These are phyloP conservation scores for Malus sieversii DNA, from an alignment of 306 rosid species.

Conservation along the genomic window DNA sequence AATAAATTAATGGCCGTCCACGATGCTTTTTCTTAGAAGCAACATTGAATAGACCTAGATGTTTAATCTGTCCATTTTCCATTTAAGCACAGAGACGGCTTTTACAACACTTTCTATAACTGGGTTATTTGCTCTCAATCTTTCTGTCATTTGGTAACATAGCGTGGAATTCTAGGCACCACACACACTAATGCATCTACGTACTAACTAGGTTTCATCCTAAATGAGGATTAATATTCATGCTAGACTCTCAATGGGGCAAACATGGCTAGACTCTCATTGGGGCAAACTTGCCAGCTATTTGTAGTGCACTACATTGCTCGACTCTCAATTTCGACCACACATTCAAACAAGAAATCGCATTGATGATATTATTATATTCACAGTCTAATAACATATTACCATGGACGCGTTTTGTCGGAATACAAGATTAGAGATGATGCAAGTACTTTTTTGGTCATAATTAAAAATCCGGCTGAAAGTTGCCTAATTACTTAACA, in stretches of 20 bases:
- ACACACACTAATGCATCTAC: neutral
- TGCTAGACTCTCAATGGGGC: neutral
- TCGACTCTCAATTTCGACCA: neutral
- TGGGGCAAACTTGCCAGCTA: neutral
- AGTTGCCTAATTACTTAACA: neutral
- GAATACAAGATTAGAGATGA: neutral
- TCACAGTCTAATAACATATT: neutral
- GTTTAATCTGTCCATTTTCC: neutral
- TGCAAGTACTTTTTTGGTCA: neutral
- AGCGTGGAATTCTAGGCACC: constrained; percentile 6
- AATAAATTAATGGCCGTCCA: neutral
- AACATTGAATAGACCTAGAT: neutral
- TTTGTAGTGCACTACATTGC: neutral
- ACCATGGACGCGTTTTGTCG: too few relatives aligned
- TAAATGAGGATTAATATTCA: neutral
- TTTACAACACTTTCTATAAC: neutral
- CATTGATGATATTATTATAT: neutral
- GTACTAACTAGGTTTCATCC: neutral
- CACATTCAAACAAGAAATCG: neutral
- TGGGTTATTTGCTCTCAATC: neutral
- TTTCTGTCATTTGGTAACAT: neutral
- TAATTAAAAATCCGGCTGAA: neutral
- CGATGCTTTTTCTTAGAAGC: too few relatives aligned
- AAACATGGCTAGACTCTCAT: neutral
- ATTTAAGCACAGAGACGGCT: neutral